phyloP scores from a whole-genome alignment of 2,329 filamentous ascomycete genomes.

The Alternaria rosae region DNA sequence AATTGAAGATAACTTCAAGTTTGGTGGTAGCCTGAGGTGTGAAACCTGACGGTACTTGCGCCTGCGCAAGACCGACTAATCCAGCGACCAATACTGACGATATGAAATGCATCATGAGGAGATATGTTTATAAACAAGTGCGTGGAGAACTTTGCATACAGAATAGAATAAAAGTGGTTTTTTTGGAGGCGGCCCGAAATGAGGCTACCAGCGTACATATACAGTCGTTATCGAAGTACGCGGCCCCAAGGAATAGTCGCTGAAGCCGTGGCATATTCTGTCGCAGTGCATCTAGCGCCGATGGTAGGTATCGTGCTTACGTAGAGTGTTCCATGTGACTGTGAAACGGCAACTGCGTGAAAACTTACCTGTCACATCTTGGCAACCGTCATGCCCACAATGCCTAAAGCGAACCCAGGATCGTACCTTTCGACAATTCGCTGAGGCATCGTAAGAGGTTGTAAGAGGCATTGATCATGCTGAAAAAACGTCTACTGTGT shows the following conservation, averaged over 20 bases:
- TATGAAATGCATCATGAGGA: slow-evolving; percentile 31
- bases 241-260: slow-evolving; percentile 27
- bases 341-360: slow-evolving; percentile 45
- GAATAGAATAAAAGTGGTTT: not conserved
- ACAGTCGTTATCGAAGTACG: slow-evolving; percentile 23
- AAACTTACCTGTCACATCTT: slow-evolving; percentile 26
- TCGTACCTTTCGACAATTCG: not conserved
- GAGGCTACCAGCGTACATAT: slow-evolving; percentile 21
- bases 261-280: slow-evolving; percentile 26
- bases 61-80: slow-evolving; percentile 35
- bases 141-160: not conserved
- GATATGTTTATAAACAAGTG: not conserved
- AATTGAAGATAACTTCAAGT: slow-evolving; percentile 44
- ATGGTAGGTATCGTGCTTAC: slow-evolving; percentile 24
- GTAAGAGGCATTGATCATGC: not conserved
- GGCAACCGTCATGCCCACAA: slow-evolving; percentile 26
- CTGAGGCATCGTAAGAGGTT: not conserved
- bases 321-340: slow-evolving; percentile 16
- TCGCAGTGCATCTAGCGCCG: slow-evolving; percentile 27
- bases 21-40: slow-evolving; percentile 35
- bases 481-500: too few species aligned
- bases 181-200: not conserved
- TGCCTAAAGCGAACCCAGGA: slow-evolving; percentile 9
- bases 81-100: slow-evolving; percentile 33
- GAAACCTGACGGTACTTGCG: slow-evolving; percentile 45